Base-by-base conservation (phyloP, 75 land plant genomes). In the Picea sitchensis region DNA sequence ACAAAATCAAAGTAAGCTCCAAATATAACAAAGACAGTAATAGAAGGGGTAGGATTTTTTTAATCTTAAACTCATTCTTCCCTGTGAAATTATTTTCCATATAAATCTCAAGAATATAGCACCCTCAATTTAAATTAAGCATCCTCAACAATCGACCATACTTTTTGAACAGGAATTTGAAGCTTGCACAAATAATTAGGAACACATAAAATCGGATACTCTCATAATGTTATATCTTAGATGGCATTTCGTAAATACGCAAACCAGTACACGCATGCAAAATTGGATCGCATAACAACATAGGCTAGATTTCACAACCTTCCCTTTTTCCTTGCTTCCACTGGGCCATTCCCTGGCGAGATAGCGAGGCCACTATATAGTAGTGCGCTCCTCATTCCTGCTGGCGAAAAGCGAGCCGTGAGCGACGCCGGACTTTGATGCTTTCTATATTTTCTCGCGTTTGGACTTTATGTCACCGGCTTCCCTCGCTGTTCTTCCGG, bases 111-210 rank as follows among this genome's bases (percentile, higher is more conserved):
- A n/a, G n/a, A n/a, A n/a, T n/a, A n/a, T n/a, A n/a, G n/a, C n/a
- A n/a, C n/a, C n/a, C n/a, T n/a, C n/a, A n/a, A n/a, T n/a, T n/a
- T n/a, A n/a, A n/a, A n/a, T n/a, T n/a, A n/a, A n/a, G n/a, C n/a
- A n/a, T n/a, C 94, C 81, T 96, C 99, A 78, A 96, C 99, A 75
- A 93, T 75, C 97, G 99, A 58, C 98, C 96, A 87, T 96, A 94
- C 75, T 89, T 88, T 58, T 94, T 95, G 62, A 96, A 86, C 11
- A 51, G 64, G 3, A 36, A 61, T 34, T 68, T 96, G 98, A 77
- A 96, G 98, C 84, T 96, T 93, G 83, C 44, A 3, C 59, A 82
- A 82, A 82, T 34, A 76, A 68, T 68, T 44, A 82, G 23, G 18
- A 6, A n/a, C n/a, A n/a, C 3, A 23, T 2, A 17, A 56, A 21